Percentiles rank a stretch among this genome's conserved stretches.
These are phyloP conservation scores for Eutrema japonicum DNA, from an alignment of 345 rosid species.

Conservation along the genomic window DNA sequence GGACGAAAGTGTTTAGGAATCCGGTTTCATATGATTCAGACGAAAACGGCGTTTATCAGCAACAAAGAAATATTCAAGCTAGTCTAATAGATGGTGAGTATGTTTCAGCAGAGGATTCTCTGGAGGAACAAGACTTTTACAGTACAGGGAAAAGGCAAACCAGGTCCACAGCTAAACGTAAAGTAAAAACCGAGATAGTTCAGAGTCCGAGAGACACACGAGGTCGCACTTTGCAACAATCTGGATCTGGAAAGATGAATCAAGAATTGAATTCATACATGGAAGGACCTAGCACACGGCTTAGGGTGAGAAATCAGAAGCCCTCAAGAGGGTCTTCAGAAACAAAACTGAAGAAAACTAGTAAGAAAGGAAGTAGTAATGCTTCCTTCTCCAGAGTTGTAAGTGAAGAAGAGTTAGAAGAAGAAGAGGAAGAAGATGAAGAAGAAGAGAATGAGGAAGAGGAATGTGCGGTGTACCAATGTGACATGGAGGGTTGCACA, in stretches of 20 bases:
- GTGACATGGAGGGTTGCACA: constrained; percentile 90
- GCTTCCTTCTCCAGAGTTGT: constrained; percentile 45
- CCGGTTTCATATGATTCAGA: constrained; percentile 48
- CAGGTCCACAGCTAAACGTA: constrained; percentile 43
- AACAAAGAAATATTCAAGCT: constrained; percentile 46
- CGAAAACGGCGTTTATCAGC: constrained; percentile 41
- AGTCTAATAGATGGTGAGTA: constrained; percentile 47
- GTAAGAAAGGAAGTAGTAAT: constrained; percentile 54
- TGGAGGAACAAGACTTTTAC: constrained; percentile 29
- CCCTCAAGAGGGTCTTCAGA: constrained; percentile 48
- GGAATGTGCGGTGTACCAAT: constrained; percentile 49
- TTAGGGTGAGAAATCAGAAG: constrained; percentile 64
- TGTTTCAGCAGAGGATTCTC: constrained; percentile 48
- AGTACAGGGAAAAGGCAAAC: constrained; percentile 29
- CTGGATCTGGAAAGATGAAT: constrained; percentile 42
- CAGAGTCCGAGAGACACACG: constrained; percentile 38
- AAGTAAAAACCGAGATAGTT: constrained; percentile 43
- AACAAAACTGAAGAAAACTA: constrained; percentile 53
- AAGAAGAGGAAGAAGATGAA: constrained; percentile 31
- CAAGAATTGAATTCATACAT: constrained; percentile 48
- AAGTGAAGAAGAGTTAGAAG: constrained; percentile 53
- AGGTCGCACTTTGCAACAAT: constrained; percentile 27
- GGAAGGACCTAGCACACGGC: constrained; percentile 82
- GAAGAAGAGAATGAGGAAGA: constrained; percentile 54
- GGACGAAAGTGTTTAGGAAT: constrained; percentile 44